Conservation (phyloP, 305 asterid species). For the Petunia hybrid region DNA sequence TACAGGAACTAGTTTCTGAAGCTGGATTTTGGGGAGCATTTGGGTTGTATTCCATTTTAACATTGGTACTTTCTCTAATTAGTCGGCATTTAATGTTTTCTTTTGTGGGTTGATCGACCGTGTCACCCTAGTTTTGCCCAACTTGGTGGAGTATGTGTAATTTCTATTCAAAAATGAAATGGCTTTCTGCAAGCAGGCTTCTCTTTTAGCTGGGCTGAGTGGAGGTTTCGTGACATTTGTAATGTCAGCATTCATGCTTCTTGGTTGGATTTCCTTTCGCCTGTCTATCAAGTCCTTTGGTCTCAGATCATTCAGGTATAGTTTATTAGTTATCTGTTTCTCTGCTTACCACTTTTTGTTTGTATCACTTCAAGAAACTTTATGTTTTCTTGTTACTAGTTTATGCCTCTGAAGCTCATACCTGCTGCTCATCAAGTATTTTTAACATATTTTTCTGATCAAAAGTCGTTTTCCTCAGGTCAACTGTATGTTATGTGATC, state of each 20-base stretch:
- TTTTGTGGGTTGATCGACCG: conserved; percentile 20
- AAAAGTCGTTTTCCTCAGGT: conserved; percentile 67
- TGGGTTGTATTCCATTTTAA: conserved; percentile 83
- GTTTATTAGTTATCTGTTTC: background rate
- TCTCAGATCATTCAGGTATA: conserved; percentile 75
- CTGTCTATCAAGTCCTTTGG: conserved; percentile 65
- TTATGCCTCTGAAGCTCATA: conserved; percentile 19
- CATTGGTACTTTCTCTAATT: conserved; percentile 58
- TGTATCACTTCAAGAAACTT: conserved; percentile 30
- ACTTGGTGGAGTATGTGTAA: conserved; percentile 7
- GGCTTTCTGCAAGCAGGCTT: conserved; percentile 71
- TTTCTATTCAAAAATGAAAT: conserved; percentile 6
- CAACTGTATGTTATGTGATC: conserved; percentile 74
- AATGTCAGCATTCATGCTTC: conserved; percentile 76
- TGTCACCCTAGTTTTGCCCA: background rate
- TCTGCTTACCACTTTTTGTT: conserved; percentile 21
- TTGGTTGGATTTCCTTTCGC: conserved; percentile 78
- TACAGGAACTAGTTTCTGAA: conserved; percentile 82
- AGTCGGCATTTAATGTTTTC: conserved; percentile 17
- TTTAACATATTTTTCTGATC: conserved; percentile 27
- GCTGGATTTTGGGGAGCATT: conserved; percentile 99
- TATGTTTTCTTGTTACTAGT: conserved; percentile 24
- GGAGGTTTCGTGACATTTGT: conserved; percentile 89
- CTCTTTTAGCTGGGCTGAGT: conserved; percentile 75
- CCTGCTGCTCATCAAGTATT: conserved; percentile 1